Conservation (phyloP, 108 stramenopile genomes). For the Skeletonema menzelii region DNA sequence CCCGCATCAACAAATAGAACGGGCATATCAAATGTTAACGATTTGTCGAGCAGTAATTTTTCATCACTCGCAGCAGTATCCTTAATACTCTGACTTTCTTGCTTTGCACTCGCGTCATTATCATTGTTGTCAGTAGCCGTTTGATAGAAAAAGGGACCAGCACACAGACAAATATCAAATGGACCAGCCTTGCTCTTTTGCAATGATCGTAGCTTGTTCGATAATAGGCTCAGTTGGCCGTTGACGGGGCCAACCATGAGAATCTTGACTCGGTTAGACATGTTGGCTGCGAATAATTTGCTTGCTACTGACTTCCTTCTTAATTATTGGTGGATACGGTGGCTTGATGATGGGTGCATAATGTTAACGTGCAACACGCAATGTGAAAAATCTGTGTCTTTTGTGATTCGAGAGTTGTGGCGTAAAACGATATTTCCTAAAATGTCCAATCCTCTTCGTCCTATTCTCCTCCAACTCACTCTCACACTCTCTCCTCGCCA, state of each 20-base stretch:
- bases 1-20: slow-evolving; percentile 52
- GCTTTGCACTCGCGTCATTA: not conserved
- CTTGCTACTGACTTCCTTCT: too few relatives aligned
- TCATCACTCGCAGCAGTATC: slow-evolving; percentile 9
- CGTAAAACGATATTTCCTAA: too few relatives aligned
- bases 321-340: too few relatives aligned
- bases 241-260: slow-evolving; percentile 67
- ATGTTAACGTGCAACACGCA: too few relatives aligned
- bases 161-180: slow-evolving; percentile 77
- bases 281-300: not conserved
- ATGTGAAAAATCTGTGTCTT: too few relatives aligned
- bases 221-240: slow-evolving; percentile 51
- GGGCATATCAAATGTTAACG: slow-evolving; percentile 31
- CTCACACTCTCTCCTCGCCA: too few relatives aligned
- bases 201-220: slow-evolving; percentile 54
- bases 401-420: too few relatives aligned
- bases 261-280: slow-evolving; percentile 49
- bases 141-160: slow-evolving; percentile 56
- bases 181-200: slow-evolving; percentile 84
- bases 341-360: too few relatives aligned
- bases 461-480: too few relatives aligned
- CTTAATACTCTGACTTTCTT: not conserved
- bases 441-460: too few relatives aligned
- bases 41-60: slow-evolving; percentile 10
- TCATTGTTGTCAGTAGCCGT: not conserved